Evolutionary conservation across 768 basidiomycete species (phyloP).

Genomic region (Mycena rebaudengoi): DNA sequence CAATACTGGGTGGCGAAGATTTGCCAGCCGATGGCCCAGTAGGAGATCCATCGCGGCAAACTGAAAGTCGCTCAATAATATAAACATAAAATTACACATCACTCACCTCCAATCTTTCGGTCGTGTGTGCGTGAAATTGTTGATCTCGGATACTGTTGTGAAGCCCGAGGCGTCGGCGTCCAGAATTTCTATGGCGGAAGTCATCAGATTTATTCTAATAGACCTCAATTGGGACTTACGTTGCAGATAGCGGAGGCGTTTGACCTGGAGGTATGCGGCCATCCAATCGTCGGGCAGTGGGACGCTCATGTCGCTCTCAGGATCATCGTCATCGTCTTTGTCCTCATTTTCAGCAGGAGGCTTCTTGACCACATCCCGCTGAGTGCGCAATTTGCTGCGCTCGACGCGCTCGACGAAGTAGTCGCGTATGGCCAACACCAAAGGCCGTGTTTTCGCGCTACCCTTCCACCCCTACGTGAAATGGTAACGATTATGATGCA

Average conservation of each 20-base stretch:
- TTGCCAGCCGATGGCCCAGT: constrained; percentile 37
- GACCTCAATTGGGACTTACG: not conserved
- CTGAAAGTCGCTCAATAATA: constrained; percentile 10
- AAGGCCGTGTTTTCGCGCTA: constrained; percentile 36
- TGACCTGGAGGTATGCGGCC: too few species aligned
- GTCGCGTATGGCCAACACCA: constrained; percentile 40
- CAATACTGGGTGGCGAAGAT: not conserved
- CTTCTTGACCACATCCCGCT: not conserved
- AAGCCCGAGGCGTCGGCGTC: constrained; percentile 45
- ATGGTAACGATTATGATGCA: not conserved
- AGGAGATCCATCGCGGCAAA: constrained; percentile 41
- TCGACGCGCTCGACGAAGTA: constrained; percentile 35
- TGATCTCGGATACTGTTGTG: constrained; percentile 41
- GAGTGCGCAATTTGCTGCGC: constrained; percentile 37
- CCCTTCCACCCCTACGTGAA: constrained; percentile 35
- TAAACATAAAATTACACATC: not conserved
- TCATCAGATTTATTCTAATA: constrained; percentile 5
- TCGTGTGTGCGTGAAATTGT: constrained; percentile 34
- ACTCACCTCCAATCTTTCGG: constrained; percentile 40
- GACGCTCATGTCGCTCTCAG: too few species aligned
- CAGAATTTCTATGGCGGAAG: constrained; percentile 39
- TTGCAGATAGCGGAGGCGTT: constrained; percentile 20
- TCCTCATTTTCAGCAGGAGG: constrained; percentile 16
- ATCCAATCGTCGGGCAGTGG: too few species aligned
- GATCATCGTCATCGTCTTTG: too few species aligned